Base-by-base conservation (phyloP, 345 rosid species). In the Theobroma cacao region DNA sequence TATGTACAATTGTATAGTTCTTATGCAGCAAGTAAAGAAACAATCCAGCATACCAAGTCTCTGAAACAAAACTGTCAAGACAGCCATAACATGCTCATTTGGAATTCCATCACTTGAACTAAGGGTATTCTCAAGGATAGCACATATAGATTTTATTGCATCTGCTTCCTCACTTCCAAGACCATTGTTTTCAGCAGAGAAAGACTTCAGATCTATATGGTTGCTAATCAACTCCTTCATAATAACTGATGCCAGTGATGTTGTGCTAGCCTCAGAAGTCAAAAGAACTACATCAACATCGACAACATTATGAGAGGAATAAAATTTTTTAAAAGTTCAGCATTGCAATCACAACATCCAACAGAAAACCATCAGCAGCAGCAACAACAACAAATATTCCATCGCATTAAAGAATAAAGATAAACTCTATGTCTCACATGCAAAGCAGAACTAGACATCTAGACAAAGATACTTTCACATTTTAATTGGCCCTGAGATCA, bases 41-140 rank as follows among this genome's bases (percentile, higher is more conserved):
- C n/a, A 74, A 63, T 56, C 47, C 61, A 70, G 78, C 91, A 6
- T 88, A 95, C 99, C 95, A 77, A 96, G 94, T 83, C 86, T 91
- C 64, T 82, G 81, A 79, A 92, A 90, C 79, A 92, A 79, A 81
- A 79, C 77, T 76, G 91, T 80, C 71, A 85, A 83, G 77, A 86
- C 89, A 10, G 83, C 82, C 83, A 92, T 87, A 77, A 89, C 64
- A 79, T 90, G 91, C 87, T 89, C 89, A 12, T 81, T 85, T 41
- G 93, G 97, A 80, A 77, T 79, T 73, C 84, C 90, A 70, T 80
- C 82, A 64, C 72, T 86, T 66, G 87, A 83, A 78, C 61, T 64
- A 17, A 95, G 77, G 72, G 72, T 38, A 75, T 75, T 86, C 86
- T 93, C 95, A 60, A 95, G 80, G 79, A 83, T 77, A 75, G 83